These are phyloP conservation scores for Coniochaeta hoffmannii DNA, from an alignment of 2,329 filamentous ascomycete genomes.

Conservation along the genomic window DNA sequence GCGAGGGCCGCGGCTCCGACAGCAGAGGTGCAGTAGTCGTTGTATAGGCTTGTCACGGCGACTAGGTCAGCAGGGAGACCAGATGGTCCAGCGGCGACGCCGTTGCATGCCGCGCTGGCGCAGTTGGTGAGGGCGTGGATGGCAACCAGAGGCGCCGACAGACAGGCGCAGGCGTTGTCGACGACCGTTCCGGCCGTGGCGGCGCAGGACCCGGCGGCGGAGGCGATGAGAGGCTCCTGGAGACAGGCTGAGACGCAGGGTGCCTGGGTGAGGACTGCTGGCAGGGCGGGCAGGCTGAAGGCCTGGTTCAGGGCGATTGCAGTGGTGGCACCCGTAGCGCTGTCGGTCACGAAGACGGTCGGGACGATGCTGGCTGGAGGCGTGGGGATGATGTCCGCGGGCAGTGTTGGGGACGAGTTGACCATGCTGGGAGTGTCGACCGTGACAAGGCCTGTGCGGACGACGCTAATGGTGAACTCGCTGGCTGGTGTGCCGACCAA, in stretches of 20 bases:
- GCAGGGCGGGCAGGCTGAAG: neutral
- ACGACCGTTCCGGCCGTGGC: neutral
- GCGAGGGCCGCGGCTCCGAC: neutral
- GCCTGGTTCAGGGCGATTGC: neutral
- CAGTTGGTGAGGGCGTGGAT: neutral
- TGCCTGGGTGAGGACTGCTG: neutral
- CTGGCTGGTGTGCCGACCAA: neutral
- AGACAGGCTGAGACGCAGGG: neutral
- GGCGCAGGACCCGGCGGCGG: neutral
- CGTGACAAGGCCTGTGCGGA: neutral
- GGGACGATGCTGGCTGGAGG: too few species aligned
- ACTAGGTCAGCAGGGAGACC: neutral
- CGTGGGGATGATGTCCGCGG: too few species aligned
- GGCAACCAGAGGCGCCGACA: neutral
- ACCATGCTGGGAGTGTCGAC: neutral
- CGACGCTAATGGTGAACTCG: neutral
- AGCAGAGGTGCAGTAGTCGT: neutral
- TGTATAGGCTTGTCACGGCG: neutral
- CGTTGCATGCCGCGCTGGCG: neutral
- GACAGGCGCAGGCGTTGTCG: conserved; percentile 1
- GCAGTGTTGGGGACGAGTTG: neutral
- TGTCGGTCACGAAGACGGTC: neutral
- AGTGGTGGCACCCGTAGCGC: neutral
- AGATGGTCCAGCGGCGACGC: neutral
- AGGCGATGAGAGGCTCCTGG: neutral